A percentile compares a stretch with the other conserved stretches of the same genome.
Conservation (phyloP, 106 monocot species). For the Allium sativum region DNA sequence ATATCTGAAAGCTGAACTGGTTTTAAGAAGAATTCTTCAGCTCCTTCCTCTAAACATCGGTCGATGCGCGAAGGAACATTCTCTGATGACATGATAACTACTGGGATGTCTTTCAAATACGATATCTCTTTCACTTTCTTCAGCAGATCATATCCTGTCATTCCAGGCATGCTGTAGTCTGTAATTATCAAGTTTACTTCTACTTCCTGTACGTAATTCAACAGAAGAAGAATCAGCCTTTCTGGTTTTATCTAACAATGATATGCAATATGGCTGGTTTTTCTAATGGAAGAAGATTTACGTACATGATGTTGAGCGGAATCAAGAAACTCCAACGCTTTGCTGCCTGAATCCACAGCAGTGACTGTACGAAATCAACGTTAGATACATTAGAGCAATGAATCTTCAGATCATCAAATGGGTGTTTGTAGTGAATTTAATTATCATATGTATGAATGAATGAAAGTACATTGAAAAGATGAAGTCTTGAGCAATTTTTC, state of each 20-base stretch:
- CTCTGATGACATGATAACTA: constrained; percentile 94
- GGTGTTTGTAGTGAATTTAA: background rate
- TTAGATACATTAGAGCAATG: background rate
- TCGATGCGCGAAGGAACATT: constrained; percentile 75
- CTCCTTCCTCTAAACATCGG: constrained; percentile 10
- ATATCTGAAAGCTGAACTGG: constrained; percentile 70
- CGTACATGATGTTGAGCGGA: constrained; percentile 11
- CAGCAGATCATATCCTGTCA: constrained; percentile 90
- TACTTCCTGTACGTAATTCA: background rate
- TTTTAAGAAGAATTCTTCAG: constrained; percentile 61
- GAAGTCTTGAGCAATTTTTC: constrained; percentile 63
- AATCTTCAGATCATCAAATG: background rate
- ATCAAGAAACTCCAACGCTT: constrained; percentile 16
- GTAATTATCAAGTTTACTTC: constrained; percentile 75
- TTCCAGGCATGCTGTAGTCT: constrained; percentile 87
- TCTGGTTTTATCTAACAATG: background rate
- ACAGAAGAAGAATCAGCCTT: background rate
- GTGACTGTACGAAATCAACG: constrained; percentile 7
- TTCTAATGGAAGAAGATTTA: background rate
- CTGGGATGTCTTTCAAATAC: constrained; percentile 67
- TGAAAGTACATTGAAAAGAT: constrained; percentile 46
- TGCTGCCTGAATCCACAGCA: constrained; percentile 20
- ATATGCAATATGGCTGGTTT: background rate
- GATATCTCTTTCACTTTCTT: constrained; percentile 84
- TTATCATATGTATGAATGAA: background rate